These are phyloP conservation scores for Neurospora sp. DNA, from an alignment of 2,329 filamentous ascomycete genomes.

Conservation along the genomic window DNA sequence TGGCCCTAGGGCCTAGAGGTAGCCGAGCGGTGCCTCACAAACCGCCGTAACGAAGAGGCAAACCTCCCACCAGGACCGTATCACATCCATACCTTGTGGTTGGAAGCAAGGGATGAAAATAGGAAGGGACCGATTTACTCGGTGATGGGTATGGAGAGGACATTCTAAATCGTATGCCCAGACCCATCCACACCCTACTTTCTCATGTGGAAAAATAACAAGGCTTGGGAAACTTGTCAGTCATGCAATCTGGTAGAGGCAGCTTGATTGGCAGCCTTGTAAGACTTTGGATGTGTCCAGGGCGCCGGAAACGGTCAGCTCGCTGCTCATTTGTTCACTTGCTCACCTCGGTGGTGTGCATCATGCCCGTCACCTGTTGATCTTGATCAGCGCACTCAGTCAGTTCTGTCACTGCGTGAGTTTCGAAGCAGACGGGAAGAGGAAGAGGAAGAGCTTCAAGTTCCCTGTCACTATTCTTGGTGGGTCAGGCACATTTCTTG, in stretches of 20 bases:
- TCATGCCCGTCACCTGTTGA: background rate
- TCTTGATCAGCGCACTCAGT: background rate
- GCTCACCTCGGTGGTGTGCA: background rate
- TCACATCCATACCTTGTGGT: background rate
- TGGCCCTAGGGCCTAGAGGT: background rate
- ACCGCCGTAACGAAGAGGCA: background rate
- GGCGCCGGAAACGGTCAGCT: background rate
- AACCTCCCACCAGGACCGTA: background rate
- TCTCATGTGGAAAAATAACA: background rate
- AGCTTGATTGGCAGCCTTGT: background rate
- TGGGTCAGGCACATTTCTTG: background rate
- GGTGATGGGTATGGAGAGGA: background rate
- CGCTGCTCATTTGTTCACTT: background rate
- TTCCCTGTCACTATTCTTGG: background rate
- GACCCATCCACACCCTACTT: background rate
- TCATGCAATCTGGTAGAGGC: too few species aligned
- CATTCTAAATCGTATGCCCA: background rate
- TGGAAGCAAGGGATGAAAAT: background rate
- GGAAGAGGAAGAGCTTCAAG: background rate
- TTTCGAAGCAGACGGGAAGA: background rate
- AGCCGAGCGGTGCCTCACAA: background rate
- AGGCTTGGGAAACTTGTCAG: background rate
- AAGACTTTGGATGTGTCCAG: background rate
- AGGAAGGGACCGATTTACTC: background rate
- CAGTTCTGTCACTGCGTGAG: background rate